A percentile compares a stretch with the other conserved stretches of the same genome.
These are phyloP conservation scores for Misopates orontium DNA, from an alignment of 257 asterid genomes.

Conservation along the genomic window DNA sequence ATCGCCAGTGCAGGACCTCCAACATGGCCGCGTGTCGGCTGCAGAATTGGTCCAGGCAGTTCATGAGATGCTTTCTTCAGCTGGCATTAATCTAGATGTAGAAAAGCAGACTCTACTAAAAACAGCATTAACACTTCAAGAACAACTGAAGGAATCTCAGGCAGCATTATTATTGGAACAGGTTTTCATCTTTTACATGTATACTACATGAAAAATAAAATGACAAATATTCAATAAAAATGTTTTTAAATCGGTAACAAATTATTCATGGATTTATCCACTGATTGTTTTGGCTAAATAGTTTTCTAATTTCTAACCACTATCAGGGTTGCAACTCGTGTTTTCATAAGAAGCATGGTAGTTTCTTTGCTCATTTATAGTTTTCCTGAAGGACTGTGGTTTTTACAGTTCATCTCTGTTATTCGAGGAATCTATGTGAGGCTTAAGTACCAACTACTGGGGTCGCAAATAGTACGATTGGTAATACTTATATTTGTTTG, in stretches of 20 bases:
- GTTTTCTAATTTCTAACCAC: too few relatives aligned
- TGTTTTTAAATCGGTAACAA: too few relatives aligned
- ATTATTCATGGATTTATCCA: too few relatives aligned
- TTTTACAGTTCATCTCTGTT: too few relatives aligned
- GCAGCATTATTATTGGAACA: constrained; percentile 89
- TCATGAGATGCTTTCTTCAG: constrained; percentile 93
- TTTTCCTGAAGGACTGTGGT: too few relatives aligned
- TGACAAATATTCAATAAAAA: too few relatives aligned
- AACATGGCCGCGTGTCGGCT: constrained; percentile 82
- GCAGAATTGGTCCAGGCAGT: constrained; percentile 93
- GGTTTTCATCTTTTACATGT: constrained; percentile 42
- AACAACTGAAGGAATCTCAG: constrained; percentile 87
- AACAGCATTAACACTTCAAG: constrained; percentile 71
- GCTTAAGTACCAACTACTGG: too few relatives aligned
- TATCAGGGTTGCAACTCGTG: too few relatives aligned
- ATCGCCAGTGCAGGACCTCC: constrained; percentile 67
- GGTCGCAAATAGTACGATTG: not conserved
- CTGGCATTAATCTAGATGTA: constrained; percentile 76
- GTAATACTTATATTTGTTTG: not conserved
- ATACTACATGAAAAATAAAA: not conserved
- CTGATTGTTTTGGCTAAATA: too few relatives aligned
- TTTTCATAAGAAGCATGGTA: too few relatives aligned
- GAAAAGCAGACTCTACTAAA: constrained; percentile 80
- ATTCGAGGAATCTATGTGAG: too few relatives aligned
- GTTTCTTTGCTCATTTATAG: too few relatives aligned